Evolutionary conservation across 352 stramenopile genomes (phyloP).

Genomic region (Phytophthora crassamura): DNA sequence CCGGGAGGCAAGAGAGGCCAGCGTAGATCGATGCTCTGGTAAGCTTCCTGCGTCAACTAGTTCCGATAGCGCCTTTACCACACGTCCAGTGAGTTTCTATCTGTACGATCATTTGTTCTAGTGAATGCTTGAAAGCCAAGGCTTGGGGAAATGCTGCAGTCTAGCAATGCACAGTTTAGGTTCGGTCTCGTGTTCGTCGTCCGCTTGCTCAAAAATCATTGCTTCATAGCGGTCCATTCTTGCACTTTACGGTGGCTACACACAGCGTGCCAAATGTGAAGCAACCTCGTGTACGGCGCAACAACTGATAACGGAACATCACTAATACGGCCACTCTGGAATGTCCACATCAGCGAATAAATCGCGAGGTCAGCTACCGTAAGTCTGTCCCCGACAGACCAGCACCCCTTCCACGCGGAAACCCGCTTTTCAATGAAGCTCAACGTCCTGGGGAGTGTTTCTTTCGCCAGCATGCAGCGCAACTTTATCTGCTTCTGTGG

Average conservation of each 20-base stretch:
- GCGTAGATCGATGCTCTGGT: background rate
- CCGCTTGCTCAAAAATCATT: slow-evolving; percentile 4
- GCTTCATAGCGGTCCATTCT: slow-evolving; percentile 39
- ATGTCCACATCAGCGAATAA: slow-evolving; percentile 48
- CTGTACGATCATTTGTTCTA: too few relatives aligned
- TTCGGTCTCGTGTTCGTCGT: background rate
- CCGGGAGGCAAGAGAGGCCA: background rate
- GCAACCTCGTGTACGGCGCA: slow-evolving; percentile 40
- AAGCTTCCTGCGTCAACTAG: background rate
- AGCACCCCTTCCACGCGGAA: slow-evolving; percentile 29
- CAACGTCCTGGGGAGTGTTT: slow-evolving; percentile 52
- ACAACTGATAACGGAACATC: slow-evolving; percentile 37
- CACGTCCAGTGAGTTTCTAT: slow-evolving; percentile 9
- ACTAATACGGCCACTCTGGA: slow-evolving; percentile 41
- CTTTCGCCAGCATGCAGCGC: slow-evolving; percentile 25
- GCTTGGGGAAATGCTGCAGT: too few relatives aligned
- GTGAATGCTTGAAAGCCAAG: too few relatives aligned
- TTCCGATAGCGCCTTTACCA: slow-evolving; percentile 3
- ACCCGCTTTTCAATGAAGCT: slow-evolving; percentile 48
- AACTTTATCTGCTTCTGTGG: slow-evolving; percentile 32
- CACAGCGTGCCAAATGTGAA: slow-evolving; percentile 42
- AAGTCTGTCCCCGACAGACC: slow-evolving; percentile 39
- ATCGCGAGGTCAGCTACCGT: slow-evolving; percentile 64
- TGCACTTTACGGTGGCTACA: slow-evolving; percentile 46
- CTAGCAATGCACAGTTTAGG: too few relatives aligned